Percentiles rank a stretch among this genome's conserved stretches.
Conservation (phyloP, 2,329 filamentous ascomycete species). For the Aureobasidium pullulans region DNA sequence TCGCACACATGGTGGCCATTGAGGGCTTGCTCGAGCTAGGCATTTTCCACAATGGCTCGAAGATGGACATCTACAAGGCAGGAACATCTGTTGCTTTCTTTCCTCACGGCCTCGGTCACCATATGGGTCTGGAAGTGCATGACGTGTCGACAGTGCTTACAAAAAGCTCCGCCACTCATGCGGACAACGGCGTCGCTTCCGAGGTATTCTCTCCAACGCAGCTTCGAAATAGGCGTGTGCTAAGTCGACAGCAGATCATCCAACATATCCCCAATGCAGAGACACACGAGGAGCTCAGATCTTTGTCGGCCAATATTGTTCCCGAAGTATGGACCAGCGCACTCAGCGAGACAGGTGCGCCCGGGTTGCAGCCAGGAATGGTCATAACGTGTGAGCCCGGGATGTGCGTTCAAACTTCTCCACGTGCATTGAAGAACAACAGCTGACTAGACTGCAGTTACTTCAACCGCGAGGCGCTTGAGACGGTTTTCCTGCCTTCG, state of each 20-base stretch:
- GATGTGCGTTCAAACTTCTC: conserved; percentile 23
- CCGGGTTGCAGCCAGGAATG: conserved; percentile 43
- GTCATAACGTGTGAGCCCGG: conserved; percentile 51
- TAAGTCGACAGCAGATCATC: neutral
- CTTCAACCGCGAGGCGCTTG: conserved; percentile 84
- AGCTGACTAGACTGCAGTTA: conserved; percentile 48
- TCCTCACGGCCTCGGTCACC: conserved; percentile 84
- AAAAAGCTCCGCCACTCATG: conserved; percentile 26
- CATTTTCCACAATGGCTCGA: conserved; percentile 57
- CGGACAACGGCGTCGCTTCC: conserved; percentile 70
- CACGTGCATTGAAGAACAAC: neutral
- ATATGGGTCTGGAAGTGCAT: conserved; percentile 88
- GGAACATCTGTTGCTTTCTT: conserved; percentile 86
- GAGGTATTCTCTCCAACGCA: conserved; percentile 21
- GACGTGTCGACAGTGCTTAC: conserved; percentile 40
- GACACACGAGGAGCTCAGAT: neutral
- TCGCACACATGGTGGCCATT: conserved; percentile 66
- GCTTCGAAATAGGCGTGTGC: neutral
- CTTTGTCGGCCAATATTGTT: conserved; percentile 2
- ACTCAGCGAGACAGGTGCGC: neutral
- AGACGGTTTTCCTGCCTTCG: conserved; percentile 63
- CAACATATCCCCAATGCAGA: neutral
- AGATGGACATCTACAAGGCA: conserved; percentile 60
- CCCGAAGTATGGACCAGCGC: neutral
- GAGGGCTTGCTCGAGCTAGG: conserved; percentile 64